Evolutionary conservation across 768 basidiomycete species (phyloP).

Genomic region (Dioszegia aurantiaca): DNA sequence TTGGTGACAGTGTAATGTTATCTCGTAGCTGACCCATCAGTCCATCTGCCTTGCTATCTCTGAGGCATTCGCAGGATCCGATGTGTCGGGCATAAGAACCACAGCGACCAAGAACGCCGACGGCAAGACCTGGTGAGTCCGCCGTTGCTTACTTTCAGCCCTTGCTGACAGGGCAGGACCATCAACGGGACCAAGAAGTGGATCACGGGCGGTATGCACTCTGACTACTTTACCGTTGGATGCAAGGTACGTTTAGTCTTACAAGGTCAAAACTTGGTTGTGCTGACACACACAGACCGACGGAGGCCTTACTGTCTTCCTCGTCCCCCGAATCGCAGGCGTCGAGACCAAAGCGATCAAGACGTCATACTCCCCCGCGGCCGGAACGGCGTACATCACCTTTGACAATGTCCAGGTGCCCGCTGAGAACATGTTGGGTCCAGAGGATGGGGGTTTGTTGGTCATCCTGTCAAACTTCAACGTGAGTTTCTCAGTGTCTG

Average conservation of each 20-base stretch:
- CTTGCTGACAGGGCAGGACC: conserved; percentile 53
- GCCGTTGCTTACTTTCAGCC: not conserved
- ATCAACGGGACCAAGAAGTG: conserved; percentile 87
- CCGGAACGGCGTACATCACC: conserved; percentile 76
- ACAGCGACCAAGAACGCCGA: conserved; percentile 75
- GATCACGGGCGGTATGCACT: conserved; percentile 53
- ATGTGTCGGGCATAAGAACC: conserved; percentile 70
- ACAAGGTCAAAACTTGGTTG: too few relatives aligned
- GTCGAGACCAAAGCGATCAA: conserved; percentile 83
- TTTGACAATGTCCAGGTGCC: conserved; percentile 84
- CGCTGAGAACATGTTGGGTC: conserved; percentile 78
- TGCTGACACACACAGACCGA: conserved; percentile 39
- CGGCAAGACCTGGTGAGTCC: conserved; percentile 56
- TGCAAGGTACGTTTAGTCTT: conserved; percentile 12
- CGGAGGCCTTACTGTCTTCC: conserved; percentile 76
- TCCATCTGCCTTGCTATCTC: conserved; percentile 83
- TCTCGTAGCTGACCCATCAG: too few relatives aligned
- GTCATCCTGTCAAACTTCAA: conserved; percentile 82
- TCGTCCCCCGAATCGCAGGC: conserved; percentile 76
- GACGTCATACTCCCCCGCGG: conserved; percentile 81
- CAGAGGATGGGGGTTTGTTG: conserved; percentile 74
- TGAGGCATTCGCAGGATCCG: conserved; percentile 75
- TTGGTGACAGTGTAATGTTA: too few relatives aligned
- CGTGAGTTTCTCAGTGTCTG: conserved; percentile 29
- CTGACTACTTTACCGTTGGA: conserved; percentile 58